Conservation (phyloP, 1,284 basidiomycete species). For the Limonomyces culmigenus region DNA sequence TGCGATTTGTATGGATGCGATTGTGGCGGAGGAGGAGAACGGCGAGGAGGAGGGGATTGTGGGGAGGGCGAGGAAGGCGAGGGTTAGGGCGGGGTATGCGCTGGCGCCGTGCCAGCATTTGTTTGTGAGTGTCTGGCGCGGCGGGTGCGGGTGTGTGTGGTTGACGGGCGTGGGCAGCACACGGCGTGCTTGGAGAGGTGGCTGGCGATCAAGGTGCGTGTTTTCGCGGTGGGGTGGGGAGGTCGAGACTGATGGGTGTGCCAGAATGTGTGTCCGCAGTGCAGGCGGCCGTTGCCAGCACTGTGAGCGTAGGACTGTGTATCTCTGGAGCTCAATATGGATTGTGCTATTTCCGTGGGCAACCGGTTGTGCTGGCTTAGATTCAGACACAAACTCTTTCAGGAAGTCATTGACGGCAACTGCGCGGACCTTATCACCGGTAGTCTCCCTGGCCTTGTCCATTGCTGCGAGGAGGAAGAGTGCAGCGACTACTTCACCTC, state of each 20-base stretch:
- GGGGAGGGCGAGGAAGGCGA: constrained; percentile 10
- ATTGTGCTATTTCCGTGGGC: too few relatives aligned
- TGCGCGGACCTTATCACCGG: too few relatives aligned
- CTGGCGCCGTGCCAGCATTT: constrained; percentile 81
- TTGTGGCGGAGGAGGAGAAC: constrained; percentile 21
- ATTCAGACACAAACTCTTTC: too few relatives aligned
- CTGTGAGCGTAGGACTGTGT: too few relatives aligned
- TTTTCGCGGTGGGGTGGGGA: constrained; percentile 2
- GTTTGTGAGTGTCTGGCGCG: constrained; percentile 39
- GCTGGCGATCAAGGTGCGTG: constrained; percentile 71
- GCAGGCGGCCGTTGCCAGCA: constrained; percentile 64
- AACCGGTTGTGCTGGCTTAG: too few relatives aligned
- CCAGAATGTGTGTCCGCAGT: constrained; percentile 80
- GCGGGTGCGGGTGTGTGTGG: constrained; percentile 4
- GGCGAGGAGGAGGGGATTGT: constrained; percentile 9
- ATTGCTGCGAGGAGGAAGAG: too few relatives aligned
- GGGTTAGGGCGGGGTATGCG: constrained; percentile 54
- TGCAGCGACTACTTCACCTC: too few relatives aligned
- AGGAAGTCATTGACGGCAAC: too few relatives aligned
- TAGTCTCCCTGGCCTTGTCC: too few relatives aligned
- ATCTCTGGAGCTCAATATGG: too few relatives aligned
- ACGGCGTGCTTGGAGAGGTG: constrained; percentile 79
- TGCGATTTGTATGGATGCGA: constrained; percentile 83
- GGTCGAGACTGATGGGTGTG: constrained; percentile 1
- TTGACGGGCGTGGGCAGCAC: constrained; percentile 28